Conservation (phyloP, 352 stramenopile species). For the Pythium periplocum region DNA sequence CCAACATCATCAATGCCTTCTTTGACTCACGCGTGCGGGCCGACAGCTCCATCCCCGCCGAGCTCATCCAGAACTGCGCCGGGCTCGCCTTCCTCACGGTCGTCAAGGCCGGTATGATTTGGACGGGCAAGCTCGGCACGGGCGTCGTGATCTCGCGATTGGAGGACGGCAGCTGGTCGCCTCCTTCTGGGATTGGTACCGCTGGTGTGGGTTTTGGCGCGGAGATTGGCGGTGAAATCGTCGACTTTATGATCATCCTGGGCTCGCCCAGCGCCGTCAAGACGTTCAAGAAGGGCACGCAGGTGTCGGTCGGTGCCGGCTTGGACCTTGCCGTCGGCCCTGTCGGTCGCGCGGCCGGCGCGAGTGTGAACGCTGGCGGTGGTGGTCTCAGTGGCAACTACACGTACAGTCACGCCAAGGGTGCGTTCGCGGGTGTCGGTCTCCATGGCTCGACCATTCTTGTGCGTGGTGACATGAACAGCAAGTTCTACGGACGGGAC, state of each 20-base stretch:
- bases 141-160: constrained; percentile 75
- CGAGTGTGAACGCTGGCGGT: constrained; percentile 72
- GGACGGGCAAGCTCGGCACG: constrained; percentile 79
- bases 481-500: constrained; percentile 77
- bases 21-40: constrained; percentile 70
- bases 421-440: constrained; percentile 68
- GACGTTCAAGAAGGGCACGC: constrained; percentile 81
- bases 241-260: constrained; percentile 88
- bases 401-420: constrained; percentile 84
- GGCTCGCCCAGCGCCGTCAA: constrained; percentile 64
- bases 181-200: constrained; percentile 77
- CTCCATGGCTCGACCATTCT: constrained; percentile 83
- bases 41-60: constrained; percentile 71
- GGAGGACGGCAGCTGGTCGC: constrained; percentile 80
- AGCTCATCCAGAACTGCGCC: constrained; percentile 71
- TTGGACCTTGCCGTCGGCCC: constrained; percentile 74
- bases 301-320: constrained; percentile 73
- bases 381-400: constrained; percentile 79
- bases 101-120: constrained; percentile 81
- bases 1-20: constrained; percentile 81
- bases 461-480: constrained; percentile 81
- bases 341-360: constrained; percentile 57
- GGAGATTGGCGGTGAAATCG: constrained; percentile 81
- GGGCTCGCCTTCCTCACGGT: constrained; percentile 85
- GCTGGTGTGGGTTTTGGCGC: constrained; percentile 77